Evolutionary conservation across 495 filamentous ascomycete species (phyloP), one percentile per base, ranked within the genome.

Genomic region (Penicillium silybi): DNA sequence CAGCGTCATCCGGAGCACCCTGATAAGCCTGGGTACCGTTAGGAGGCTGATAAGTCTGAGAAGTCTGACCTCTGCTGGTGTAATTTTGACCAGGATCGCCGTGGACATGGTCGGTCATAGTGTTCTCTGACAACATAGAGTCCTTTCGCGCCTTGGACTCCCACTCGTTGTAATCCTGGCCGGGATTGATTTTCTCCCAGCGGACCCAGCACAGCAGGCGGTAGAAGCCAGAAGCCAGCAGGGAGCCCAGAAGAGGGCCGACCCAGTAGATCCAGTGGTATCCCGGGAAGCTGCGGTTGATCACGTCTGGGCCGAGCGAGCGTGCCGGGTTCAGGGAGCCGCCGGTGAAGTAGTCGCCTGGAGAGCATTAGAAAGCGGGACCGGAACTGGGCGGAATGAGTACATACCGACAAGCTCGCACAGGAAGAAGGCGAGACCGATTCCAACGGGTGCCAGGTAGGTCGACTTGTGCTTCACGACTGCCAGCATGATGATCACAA

Each of bases 401-500:
- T 3, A 48, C 70, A 54, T 62, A 83, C 87, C 81, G 66, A 80
- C 71, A 41, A 92, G 52, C 57, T 91, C 79, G 0, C 80, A 75
- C 35, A 92, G 74, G 68, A 90, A 88, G 34, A 93, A 79, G 0
- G 85, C 70, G 19, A 88, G 55, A 4, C 88, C 90, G 55, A 95
- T 92, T 0, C 80, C 89, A 2, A 92, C 75, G 0, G 89, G 89
- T 0, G 90, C 90, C 11, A 91, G 71, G 57, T 80, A 91, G 0
- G 90, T 93, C 5, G 76, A 83, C 58, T 86, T 85, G 65, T 90
- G 86, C 69, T 92, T 93, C 66, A 92, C 88, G 15, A 83, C 85
- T 3, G 89, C 89, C 42, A 93, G 69, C 80, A 95, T 89, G 69
- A 92, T 87, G 27, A 92, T 85, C 6, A 87, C 79, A 48, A 92